These are phyloP conservation scores for Diaporthe aspalathi DNA, from an alignment of 2,329 filamentous ascomycete species.

Conservation along the genomic window DNA sequence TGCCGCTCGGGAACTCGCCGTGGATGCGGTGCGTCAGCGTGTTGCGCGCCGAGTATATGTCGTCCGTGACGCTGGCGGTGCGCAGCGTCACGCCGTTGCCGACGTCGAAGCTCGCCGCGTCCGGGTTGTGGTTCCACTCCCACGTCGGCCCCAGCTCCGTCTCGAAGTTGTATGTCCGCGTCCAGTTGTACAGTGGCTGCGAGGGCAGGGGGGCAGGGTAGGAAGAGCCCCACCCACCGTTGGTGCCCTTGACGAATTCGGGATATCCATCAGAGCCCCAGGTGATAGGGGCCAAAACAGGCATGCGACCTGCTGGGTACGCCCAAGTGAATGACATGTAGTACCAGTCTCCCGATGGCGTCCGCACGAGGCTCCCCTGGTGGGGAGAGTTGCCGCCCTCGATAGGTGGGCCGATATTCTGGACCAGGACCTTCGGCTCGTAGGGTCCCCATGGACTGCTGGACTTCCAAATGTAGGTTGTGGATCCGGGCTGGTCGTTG, in stretches of 20 bases:
- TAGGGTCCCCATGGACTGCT: constrained; percentile 65
- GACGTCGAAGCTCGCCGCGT: constrained; percentile 58
- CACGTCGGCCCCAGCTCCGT: constrained; percentile 57
- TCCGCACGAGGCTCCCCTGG: constrained; percentile 68
- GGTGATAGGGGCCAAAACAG: constrained; percentile 65
- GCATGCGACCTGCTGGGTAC: constrained; percentile 67
- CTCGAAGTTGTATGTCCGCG: constrained; percentile 60
- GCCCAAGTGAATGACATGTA: constrained; percentile 68
- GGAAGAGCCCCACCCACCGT: constrained; percentile 59
- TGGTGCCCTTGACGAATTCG: constrained; percentile 51
- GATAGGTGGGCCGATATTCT: constrained; percentile 57
- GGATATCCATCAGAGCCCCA: constrained; percentile 67
- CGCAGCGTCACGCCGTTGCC: constrained; percentile 58
- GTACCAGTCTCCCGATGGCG: constrained; percentile 65
- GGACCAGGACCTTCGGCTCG: constrained; percentile 55
- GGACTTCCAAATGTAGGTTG: constrained; percentile 62
- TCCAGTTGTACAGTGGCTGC: constrained; percentile 42
- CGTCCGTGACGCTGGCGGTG: constrained; percentile 63
- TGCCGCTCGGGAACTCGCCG: constrained; percentile 59
- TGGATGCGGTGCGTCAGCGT: constrained; percentile 60
- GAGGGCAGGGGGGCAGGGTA: constrained; percentile 54
- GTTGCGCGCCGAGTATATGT: constrained; percentile 60
- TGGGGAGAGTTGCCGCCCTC: constrained; percentile 59
- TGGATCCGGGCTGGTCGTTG: constrained; percentile 56
- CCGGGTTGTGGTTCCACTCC: constrained; percentile 74